These are phyloP conservation scores for Mucor racemosus DNA, from an alignment of 371 early-diverging fungal species.

Conservation along the genomic window DNA sequence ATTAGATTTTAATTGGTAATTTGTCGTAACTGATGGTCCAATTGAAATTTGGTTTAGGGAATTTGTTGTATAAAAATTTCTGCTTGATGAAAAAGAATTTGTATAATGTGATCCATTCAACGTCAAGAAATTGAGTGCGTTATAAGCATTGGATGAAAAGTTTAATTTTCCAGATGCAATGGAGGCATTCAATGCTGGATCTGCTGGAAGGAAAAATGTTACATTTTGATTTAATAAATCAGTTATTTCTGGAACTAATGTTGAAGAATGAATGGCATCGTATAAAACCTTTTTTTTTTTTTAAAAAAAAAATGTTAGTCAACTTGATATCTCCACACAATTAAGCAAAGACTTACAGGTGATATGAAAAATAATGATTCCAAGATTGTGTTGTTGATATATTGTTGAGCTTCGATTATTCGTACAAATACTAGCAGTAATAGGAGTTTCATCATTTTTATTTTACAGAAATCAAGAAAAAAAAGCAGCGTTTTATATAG, in stretches of 20 bases:
- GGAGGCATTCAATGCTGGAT: conserved; percentile 13
- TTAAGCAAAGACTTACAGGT: not conserved
- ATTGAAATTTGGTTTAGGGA: not conserved
- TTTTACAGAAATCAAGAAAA: not conserved
- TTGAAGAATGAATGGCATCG: not conserved
- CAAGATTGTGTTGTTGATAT: not conserved
- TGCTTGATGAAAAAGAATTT: not conserved
- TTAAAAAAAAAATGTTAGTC: too few relatives aligned
- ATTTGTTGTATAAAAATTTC: conserved; percentile 1
- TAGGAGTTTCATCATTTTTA: not conserved
- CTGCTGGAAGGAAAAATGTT: conserved; percentile 28
- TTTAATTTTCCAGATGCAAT: conserved; percentile 22
- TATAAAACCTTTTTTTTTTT: not conserved
- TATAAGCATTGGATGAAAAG: conserved; percentile 7
- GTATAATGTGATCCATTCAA: not conserved
- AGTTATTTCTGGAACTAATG: not conserved
- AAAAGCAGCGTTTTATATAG: not conserved
- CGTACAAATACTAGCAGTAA: not conserved
- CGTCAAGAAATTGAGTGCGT: not conserved
- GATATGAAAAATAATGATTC: not conserved
- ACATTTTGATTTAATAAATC: conserved; percentile 13
- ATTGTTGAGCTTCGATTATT: not conserved
- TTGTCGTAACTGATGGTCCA: not conserved
- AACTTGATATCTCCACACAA: too few relatives aligned
- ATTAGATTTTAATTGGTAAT: not conserved